Conservation (phyloP, 768 basidiomycete genomes). For the Boletus sensibilis region DNA sequence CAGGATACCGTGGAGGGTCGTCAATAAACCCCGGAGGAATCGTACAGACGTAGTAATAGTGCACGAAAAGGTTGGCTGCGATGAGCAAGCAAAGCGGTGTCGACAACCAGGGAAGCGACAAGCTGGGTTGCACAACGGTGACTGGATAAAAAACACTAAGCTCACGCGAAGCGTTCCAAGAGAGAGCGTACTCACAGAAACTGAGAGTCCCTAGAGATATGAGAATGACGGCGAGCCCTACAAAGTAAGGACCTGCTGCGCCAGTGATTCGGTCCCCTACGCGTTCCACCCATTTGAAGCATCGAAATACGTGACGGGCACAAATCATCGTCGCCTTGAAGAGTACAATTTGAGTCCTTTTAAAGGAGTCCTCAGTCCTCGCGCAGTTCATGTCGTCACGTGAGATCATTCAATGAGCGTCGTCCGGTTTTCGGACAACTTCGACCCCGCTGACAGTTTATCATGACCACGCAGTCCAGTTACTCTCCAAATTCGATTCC, state of each 20-base stretch:
- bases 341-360: too few relatives aligned
- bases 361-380: too few relatives aligned
- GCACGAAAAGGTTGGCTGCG: constrained; percentile 68
- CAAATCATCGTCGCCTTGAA: constrained; percentile 23
- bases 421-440: too few relatives aligned
- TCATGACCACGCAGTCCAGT: not conserved
- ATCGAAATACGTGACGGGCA: constrained; percentile 43
- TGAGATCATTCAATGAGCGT: not conserved
- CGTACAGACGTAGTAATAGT: constrained; percentile 86
- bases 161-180: not conserved
- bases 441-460: too few relatives aligned
- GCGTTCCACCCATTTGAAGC: constrained; percentile 68
- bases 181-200: constrained; percentile 64
- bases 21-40: constrained; percentile 76
- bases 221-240: constrained; percentile 74
- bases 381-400: not conserved
- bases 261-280: constrained; percentile 80
- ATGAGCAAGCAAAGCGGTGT: constrained; percentile 74
- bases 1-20: constrained; percentile 47
- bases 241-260: constrained; percentile 88
- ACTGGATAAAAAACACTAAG: constrained; percentile 45
- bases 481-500: not conserved
- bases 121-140: constrained; percentile 68
- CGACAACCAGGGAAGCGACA: constrained; percentile 57
- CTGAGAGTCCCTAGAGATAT: constrained; percentile 65